Evolutionary conservation across 2,329 filamentous ascomycete species (phyloP).

Genomic region (Fusarium guadeloupense): DNA sequence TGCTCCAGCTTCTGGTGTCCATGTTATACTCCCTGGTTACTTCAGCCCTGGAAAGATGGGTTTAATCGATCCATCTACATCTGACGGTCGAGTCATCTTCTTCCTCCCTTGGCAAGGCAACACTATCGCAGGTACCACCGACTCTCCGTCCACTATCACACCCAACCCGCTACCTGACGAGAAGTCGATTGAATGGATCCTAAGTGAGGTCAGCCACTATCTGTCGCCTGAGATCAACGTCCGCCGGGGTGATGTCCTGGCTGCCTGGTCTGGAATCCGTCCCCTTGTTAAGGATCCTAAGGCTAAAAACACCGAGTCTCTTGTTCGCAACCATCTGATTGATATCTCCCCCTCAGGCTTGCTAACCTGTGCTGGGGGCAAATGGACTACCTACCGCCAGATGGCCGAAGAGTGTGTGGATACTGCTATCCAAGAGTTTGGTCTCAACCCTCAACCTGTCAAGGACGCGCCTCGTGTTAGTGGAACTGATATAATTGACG

Average conservation of each 20-base stretch:
- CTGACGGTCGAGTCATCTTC: conserved; percentile 90
- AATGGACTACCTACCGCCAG: conserved; percentile 93
- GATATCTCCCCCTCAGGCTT: conserved; percentile 82
- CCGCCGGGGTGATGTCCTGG: conserved; percentile 85
- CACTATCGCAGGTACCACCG: conserved; percentile 89
- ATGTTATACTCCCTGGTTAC: conserved; percentile 87
- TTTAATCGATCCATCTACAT: conserved; percentile 85
- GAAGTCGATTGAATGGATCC: conserved; percentile 87
- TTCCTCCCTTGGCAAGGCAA: conserved; percentile 94
- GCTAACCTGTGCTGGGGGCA: conserved; percentile 86
- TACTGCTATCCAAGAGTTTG: conserved; percentile 76
- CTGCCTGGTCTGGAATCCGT: conserved; percentile 88
- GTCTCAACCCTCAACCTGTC: conserved; percentile 66
- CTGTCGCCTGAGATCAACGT: conserved; percentile 86
- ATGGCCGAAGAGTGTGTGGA: conserved; percentile 93
- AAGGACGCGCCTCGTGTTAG: conserved; percentile 71
- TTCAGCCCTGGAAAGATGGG: conserved; percentile 88
- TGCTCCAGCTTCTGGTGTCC: conserved; percentile 84
- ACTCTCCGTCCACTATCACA: conserved; percentile 77
- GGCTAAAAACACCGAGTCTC: conserved; percentile 83
- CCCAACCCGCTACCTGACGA: conserved; percentile 81
- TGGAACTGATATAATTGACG: conserved; percentile 74
- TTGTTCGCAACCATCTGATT: conserved; percentile 87
- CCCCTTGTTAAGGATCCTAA: conserved; percentile 88
- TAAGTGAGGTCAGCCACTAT: conserved; percentile 84